Base-by-base conservation (phyloP, 2,329 filamentous ascomycete species). In the Phyllosticta citribraziliensis region DNA sequence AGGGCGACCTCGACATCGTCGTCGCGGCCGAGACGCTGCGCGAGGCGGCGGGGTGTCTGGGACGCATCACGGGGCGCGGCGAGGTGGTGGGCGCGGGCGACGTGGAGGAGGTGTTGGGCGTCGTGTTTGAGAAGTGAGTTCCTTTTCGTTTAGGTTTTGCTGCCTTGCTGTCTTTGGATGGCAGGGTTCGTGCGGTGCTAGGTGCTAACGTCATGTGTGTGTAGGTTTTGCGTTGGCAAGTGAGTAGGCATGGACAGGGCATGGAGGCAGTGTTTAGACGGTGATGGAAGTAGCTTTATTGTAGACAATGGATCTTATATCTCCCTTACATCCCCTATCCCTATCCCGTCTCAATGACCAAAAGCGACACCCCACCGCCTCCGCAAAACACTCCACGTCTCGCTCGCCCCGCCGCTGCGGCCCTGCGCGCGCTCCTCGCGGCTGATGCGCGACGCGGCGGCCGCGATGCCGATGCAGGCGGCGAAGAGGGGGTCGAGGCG, bases 91-190 rank as follows among this genome's bases (percentile, higher is more conserved):
- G 40, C 12, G 84, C 83, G 51, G 89, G 91, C 2, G 93, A 97
- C 73, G 91, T 97, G 17, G 93, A 99, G 72, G 94, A 97, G 70
- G 90, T 99, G 8, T 76, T 99, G 53, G 94, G 94, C 0, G 92
- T 99, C 22, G 92, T 99, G 3, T 99, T 99, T 76, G 93, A 97
- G 74, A 97, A 96, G 89, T 96, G 77, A 80, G 84, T 83, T 2
- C 27, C 5, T 30, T 30, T 19, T 40, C 2, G 33, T 25, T 12
- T n/a, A n/a, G n/a, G n/a, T n/a, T 3, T 22, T 22, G 22, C 22
- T 3, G 22, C 22, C 3, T 22, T 22, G 2, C 22, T 22, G 22
- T 22, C 22, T 22, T 22, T 22, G 22, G n/a, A n/a, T n/a, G n/a
- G n/a, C n/a, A n/a, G n/a, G n/a, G n/a, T n/a, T n/a, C n/a, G n/a